Evolutionary conservation across 2,329 filamentous ascomycete species (phyloP), one percentile per base, ranked within the genome.

Genomic region (Capronia americana): DNA sequence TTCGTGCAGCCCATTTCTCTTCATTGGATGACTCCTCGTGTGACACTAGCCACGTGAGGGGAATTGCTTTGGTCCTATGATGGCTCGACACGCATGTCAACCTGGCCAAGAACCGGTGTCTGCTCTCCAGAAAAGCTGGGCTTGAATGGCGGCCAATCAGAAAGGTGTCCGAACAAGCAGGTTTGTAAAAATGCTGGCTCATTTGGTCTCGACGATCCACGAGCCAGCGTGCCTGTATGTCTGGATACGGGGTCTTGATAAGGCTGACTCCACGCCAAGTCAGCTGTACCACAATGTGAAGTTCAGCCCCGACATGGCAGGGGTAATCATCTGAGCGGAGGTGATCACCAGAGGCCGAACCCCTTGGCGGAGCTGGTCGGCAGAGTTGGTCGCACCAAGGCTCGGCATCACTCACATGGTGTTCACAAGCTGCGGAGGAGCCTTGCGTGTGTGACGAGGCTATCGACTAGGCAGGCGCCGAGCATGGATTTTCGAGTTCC

Each of bases 11-110:
- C 10, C 26, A n/a, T 34, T 20, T 0, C 53, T 55, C 4, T 55
- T n/a, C 11, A 55, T 32, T 55, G 28, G 26, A 34, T 3, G 23
- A 53, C 1, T 1, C 28, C 12, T 44, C 26, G 44, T 53, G 24
- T 58, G 24, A 17, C 57, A n/a, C 28, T 10, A 41, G 48, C 46
- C n/a, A 24, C 30, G 20, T 57, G 55, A 48, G 41, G 44, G n/a
- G 14, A 30, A 17, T n/a, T 48, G 57, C 11, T 28, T 4, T 34
- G 53, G 28, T 34, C 53, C 53, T 55, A 34, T 34, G 17, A 30
- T 55, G 12, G 24, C n/a, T 55, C 24, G 20, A 51, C 48, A 51
- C 48, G 48, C 48, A 17, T 17, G 23, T 20, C 23, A 51, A 10
- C 23, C 48, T 51, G 48, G 24, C 24, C 48, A 51, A 51, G 48